Conservation (phyloP, 2,329 filamentous ascomycete genomes). For the Pseudocercospora musae region DNA sequence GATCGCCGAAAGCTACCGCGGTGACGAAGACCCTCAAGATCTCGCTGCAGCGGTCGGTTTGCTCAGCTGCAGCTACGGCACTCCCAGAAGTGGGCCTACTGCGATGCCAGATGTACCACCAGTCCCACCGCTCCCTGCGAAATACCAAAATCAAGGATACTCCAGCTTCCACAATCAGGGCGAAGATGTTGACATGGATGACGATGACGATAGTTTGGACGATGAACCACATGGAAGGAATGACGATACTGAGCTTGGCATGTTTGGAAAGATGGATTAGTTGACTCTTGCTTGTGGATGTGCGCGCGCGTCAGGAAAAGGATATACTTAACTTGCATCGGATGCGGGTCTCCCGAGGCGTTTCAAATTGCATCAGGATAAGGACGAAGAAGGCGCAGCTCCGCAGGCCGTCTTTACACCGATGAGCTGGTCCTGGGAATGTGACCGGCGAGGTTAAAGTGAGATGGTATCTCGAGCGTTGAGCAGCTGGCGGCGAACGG, state of each 20-base stretch:
- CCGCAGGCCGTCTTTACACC: slow-evolving; percentile 23
- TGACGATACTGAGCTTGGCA: slow-evolving; percentile 86
- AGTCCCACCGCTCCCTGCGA: slow-evolving; percentile 79
- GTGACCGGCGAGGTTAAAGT: slow-evolving; percentile 36
- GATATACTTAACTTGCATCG: slow-evolving; percentile 7
- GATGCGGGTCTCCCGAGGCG: slow-evolving; percentile 13
- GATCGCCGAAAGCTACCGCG: slow-evolving; percentile 64
- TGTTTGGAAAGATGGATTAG: slow-evolving; percentile 88
- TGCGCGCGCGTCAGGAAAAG: not conserved
- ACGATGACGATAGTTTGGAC: slow-evolving; percentile 48
- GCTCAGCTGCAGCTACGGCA: slow-evolving; percentile 87
- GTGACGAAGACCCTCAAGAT: slow-evolving; percentile 77
- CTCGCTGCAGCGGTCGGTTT: slow-evolving; percentile 87
- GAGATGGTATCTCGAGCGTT: slow-evolving; percentile 27
- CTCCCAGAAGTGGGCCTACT: slow-evolving; percentile 63
- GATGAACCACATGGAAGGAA: slow-evolving; percentile 52
- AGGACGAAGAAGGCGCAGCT: slow-evolving; percentile 28
- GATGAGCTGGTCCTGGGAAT: slow-evolving; percentile 22
- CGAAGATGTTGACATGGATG: slow-evolving; percentile 49
- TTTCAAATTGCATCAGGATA: slow-evolving; percentile 20
- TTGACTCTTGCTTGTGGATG: slow-evolving; percentile 7
- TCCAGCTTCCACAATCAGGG: slow-evolving; percentile 28
- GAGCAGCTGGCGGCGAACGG: slow-evolving; percentile 24
- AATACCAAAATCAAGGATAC: slow-evolving; percentile 58
- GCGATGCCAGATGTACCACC: slow-evolving; percentile 74